Evolutionary conservation across 2,329 filamentous ascomycete genomes (phyloP).

Genomic region (Diaporthe velutina): DNA sequence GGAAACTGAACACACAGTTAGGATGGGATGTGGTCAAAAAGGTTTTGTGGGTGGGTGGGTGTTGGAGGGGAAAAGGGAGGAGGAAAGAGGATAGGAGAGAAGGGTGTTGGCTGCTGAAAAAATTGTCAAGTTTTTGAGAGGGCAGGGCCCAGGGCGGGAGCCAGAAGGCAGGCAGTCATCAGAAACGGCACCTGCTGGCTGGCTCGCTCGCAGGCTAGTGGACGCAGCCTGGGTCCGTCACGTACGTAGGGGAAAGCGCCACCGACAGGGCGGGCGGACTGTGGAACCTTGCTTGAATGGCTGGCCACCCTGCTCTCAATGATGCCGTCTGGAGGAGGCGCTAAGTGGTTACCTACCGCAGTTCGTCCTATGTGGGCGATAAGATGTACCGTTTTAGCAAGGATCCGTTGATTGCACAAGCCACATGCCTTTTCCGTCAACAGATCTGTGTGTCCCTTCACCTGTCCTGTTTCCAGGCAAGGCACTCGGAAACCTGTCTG

Average conservation of each 20-base stretch:
- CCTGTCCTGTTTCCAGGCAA: background rate
- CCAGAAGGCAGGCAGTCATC: constrained; percentile 21
- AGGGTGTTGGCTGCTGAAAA: constrained; percentile 43
- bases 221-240: constrained; percentile 38
- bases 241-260: constrained; percentile 28
- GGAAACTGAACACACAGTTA: constrained; percentile 51
- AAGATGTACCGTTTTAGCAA: constrained; percentile 20
- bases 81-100: constrained; percentile 38
- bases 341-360: background rate
- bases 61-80: constrained; percentile 44
- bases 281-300: constrained; percentile 17
- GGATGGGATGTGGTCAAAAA: constrained; percentile 47
- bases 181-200: constrained; percentile 18
- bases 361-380: background rate
- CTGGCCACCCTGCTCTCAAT: background rate
- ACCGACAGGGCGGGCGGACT: background rate
- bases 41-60: constrained; percentile 46
- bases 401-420: background rate
- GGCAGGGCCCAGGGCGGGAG: constrained; percentile 39
- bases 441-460: background rate
- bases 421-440: constrained; percentile 32
- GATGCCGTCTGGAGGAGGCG: background rate
- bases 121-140: constrained; percentile 43
- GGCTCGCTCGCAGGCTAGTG: background rate
- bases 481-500: background rate